These are phyloP conservation scores for Trichoderma gracile DNA, from an alignment of 2,329 filamentous ascomycete genomes.

Conservation along the genomic window DNA sequence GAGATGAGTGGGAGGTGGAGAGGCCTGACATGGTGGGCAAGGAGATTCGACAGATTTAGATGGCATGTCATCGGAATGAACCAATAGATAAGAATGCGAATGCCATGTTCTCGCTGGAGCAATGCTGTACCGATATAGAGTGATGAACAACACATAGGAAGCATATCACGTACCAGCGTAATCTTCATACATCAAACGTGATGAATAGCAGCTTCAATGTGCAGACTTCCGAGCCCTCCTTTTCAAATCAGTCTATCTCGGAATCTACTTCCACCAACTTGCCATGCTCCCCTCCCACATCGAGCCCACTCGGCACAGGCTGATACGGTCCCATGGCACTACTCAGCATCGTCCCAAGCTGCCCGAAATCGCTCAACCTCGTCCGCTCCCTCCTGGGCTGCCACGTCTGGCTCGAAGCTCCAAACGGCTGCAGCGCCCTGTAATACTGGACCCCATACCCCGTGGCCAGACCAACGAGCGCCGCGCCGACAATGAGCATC, in stretches of 20 bases:
- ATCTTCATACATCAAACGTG: no score
- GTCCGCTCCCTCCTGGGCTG: constrained; percentile 36
- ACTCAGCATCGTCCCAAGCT: constrained; percentile 49
- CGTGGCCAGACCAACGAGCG: constrained; percentile 43
- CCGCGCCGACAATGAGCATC: constrained; percentile 37
- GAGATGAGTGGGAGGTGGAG: constrained; percentile 93
- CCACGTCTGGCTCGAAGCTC: constrained; percentile 48
- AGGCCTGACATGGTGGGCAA: constrained; percentile 87
- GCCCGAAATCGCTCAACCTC: constrained; percentile 48
- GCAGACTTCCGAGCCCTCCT: background rate
- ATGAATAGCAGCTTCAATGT: constrained; percentile 26
- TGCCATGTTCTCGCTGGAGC: background rate
- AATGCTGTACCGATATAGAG: background rate
- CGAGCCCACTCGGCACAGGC: constrained; percentile 25
- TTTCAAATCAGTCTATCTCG: constrained; percentile 37
- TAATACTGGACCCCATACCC: constrained; percentile 46
- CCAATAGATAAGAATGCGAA: background rate
- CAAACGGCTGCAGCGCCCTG: constrained; percentile 47
- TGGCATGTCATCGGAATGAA: background rate
- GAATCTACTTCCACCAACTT: constrained; percentile 41
- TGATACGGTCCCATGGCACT: constrained; percentile 37
- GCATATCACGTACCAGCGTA: background rate
- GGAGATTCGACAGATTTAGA: constrained; percentile 79
- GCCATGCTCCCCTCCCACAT: constrained; percentile 25
- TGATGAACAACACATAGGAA: background rate